Evolutionary conservation across 2,329 filamentous ascomycete genomes (phyloP).

Genomic region (Alternaria consortialis): DNA sequence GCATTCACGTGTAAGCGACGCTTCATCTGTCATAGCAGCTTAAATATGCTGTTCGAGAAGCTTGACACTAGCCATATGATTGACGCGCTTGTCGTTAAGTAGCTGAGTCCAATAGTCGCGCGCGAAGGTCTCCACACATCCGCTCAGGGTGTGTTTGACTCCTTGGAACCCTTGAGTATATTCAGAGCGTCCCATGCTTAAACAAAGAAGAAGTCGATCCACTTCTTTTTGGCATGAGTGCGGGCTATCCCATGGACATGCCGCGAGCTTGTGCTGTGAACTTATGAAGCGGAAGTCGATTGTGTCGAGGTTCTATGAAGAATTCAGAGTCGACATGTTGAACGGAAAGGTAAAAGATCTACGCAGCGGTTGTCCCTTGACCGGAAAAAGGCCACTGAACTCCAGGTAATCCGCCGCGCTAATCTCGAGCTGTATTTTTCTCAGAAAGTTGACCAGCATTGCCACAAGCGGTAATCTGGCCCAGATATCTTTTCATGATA

Average conservation of each 20-base stretch:
- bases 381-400: constrained; percentile 12
- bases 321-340: background rate
- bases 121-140: constrained; percentile 24
- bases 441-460: constrained; percentile 4
- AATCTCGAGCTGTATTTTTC: constrained; percentile 23
- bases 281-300: constrained; percentile 34
- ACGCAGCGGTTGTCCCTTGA: background rate
- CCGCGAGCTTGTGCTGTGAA: constrained; percentile 20
- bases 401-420: constrained; percentile 18
- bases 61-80: background rate
- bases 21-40: background rate
- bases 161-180: background rate
- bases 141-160: constrained; percentile 12
- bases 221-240: constrained; percentile 30
- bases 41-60: background rate
- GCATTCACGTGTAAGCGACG: constrained; percentile 15
- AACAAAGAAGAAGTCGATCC: constrained; percentile 25
- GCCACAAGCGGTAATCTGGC: background rate
- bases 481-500: background rate
- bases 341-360: background rate
- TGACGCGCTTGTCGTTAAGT: constrained; percentile 1
- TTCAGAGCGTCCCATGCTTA: constrained; percentile 9
- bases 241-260: constrained; percentile 19
- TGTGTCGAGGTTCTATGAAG: constrained; percentile 2
- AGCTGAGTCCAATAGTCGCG: constrained; percentile 17